Evolutionary conservation across 768 basidiomycete species (phyloP).

Genomic region (Suillus sp.): DNA sequence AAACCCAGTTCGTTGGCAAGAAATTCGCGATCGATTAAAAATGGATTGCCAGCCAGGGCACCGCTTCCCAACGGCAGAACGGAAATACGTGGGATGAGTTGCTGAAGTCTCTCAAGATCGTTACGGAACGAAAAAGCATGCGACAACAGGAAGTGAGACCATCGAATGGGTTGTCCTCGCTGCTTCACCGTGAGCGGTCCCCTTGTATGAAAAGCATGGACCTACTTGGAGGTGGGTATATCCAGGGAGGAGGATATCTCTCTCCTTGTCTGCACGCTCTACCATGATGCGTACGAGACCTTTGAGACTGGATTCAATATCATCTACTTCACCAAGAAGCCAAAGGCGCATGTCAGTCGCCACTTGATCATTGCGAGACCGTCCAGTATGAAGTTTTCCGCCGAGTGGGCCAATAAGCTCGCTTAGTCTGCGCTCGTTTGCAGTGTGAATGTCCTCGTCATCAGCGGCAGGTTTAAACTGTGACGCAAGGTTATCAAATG

Average conservation of each 20-base stretch:
- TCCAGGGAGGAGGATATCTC: constrained; percentile 88
- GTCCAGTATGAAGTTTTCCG: constrained; percentile 96
- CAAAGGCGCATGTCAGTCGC: constrained; percentile 98
- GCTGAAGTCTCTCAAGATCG: constrained; percentile 83
- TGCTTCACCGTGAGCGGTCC: constrained; percentile 32
- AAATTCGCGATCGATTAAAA: constrained; percentile 90
- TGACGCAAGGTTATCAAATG: background rate
- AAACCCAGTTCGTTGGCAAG: constrained; percentile 91
- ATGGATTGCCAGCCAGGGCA: constrained; percentile 96
- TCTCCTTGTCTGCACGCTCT: constrained; percentile 91
- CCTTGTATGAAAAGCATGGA: background rate
- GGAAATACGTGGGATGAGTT: constrained; percentile 87
- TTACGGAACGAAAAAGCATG: constrained; percentile 92
- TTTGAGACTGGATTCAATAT: constrained; percentile 68
- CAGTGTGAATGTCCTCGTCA: constrained; percentile 99
- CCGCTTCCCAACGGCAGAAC: constrained; percentile 93
- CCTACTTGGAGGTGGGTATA: constrained; percentile 96
- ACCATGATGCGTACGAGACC: constrained; percentile 86
- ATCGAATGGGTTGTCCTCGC: constrained; percentile 98
- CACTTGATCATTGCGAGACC: constrained; percentile 97
- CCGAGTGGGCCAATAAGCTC: constrained; percentile 92
- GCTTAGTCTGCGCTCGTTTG: constrained; percentile 92
- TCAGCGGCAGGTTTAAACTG: constrained; percentile 82
- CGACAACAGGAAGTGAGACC: constrained; percentile 96
- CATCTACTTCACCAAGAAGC: constrained; percentile 78